These are phyloP conservation scores for Acacia acuminata DNA, from an alignment of 306 rosid species.

Conservation along the genomic window DNA sequence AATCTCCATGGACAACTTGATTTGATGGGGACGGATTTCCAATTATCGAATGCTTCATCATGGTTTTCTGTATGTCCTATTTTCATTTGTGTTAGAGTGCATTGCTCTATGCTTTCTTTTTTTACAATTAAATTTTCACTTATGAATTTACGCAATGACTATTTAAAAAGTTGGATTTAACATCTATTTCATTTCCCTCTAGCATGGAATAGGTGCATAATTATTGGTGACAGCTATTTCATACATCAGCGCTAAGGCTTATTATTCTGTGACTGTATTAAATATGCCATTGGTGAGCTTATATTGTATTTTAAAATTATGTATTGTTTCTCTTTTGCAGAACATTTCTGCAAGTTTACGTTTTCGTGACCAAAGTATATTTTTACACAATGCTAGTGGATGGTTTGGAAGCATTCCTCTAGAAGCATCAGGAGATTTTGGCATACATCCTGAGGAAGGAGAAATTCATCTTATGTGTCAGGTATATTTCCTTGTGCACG, in stretches of 20 bases:
- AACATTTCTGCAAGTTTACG: conserved; percentile 70
- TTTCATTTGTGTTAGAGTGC: conserved; percentile 27
- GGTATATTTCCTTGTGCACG: conserved; percentile 43
- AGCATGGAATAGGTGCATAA: neutral
- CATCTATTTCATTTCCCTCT: neutral
- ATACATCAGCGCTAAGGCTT: neutral
- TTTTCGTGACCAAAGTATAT: conserved; percentile 91
- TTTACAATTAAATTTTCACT: conserved; percentile 13
- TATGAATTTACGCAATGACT: neutral
- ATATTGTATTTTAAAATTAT: conserved; percentile 1
- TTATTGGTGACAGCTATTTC: conserved; percentile 8
- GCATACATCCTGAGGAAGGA: conserved; percentile 93
- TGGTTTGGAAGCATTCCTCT: conserved; percentile 88
- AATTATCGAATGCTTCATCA: conserved; percentile 76
- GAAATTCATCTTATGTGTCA: conserved; percentile 91
- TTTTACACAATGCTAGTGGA: conserved; percentile 87
- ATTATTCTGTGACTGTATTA: conserved; percentile 12
- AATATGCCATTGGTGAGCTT: neutral
- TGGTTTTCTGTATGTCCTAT: conserved; percentile 71
- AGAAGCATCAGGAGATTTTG: conserved; percentile 96
- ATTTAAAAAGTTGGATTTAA: neutral
- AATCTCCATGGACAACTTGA: conserved; percentile 92
- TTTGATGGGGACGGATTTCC: conserved; percentile 79
- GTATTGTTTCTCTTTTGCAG: conserved; percentile 52
- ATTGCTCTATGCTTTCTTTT: neutral